Evolutionary conservation across 371 early-diverging fungal species (phyloP).

Genomic region (Mucor circinelloides): DNA sequence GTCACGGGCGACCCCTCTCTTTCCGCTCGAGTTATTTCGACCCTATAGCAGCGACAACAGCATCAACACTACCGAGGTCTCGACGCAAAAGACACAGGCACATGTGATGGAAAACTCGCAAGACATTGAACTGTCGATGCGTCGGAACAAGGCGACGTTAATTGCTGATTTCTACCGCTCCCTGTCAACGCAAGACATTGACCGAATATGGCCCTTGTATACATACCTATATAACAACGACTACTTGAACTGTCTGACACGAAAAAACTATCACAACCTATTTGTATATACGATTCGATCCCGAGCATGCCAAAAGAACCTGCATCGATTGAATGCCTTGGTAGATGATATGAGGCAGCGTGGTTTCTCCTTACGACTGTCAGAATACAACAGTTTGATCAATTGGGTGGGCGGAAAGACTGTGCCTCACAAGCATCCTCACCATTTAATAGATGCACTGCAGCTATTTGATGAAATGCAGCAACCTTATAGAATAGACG

Average conservation of each 20-base stretch:
- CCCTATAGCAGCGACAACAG: not conserved
- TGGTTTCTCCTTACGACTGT: constrained; percentile 26
- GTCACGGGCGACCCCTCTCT: not conserved
- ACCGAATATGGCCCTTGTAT: constrained; percentile 54
- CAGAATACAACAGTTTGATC: constrained; percentile 47
- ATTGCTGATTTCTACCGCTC: constrained; percentile 41
- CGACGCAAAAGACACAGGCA: not conserved
- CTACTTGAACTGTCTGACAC: constrained; percentile 24
- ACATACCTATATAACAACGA: constrained; percentile 34
- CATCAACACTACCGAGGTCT: not conserved
- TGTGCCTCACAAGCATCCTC: constrained; percentile 26
- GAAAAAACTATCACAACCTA: constrained; percentile 35
- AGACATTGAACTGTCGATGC: not conserved
- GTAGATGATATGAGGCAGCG: constrained; percentile 44
- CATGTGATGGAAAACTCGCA: not conserved
- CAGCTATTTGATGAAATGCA: constrained; percentile 45
- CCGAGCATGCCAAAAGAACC: constrained; percentile 35
- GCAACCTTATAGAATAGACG: not conserved
- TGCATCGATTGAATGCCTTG: constrained; percentile 39
- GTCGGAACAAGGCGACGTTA: constrained; percentile 20
- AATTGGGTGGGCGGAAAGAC: constrained; percentile 46
- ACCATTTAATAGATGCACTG: constrained; percentile 45
- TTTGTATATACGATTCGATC: constrained; percentile 34
- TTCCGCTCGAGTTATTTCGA: not conserved
- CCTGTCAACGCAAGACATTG: constrained; percentile 46